Conservation (phyloP, 2,329 filamentous ascomycete species). For the Ophioceras dolichostomum region DNA sequence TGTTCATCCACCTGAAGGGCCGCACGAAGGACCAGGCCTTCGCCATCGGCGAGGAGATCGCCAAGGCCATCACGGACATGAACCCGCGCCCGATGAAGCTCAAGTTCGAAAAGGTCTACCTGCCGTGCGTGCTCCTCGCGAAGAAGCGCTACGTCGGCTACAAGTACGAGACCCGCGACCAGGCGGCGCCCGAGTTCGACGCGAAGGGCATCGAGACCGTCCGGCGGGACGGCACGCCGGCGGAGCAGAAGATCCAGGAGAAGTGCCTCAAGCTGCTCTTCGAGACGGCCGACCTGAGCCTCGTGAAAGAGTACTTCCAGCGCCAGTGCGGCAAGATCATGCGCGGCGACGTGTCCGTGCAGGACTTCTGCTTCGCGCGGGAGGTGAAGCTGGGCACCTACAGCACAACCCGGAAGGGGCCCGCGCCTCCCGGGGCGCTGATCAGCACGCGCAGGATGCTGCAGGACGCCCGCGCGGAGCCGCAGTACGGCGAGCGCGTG, state of each 20-base stretch:
- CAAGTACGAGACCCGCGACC: constrained; percentile 74
- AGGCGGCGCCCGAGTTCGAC: constrained; percentile 78
- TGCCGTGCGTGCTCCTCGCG: constrained; percentile 83
- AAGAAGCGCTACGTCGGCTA: constrained; percentile 99
- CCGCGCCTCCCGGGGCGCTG: constrained; percentile 73
- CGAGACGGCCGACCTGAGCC: constrained; percentile 75
- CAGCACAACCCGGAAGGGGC: constrained; percentile 47
- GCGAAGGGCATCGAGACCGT: constrained; percentile 98
- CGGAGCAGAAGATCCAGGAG: constrained; percentile 94
- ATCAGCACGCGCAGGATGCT: constrained; percentile 82
- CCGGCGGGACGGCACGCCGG: constrained; percentile 83
- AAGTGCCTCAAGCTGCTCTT: constrained; percentile 83
- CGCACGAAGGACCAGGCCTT: constrained; percentile 83
- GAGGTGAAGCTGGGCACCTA: constrained; percentile 90
- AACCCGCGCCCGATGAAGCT: constrained; percentile 90
- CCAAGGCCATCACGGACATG: constrained; percentile 71
- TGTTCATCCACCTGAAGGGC: constrained; percentile 84
- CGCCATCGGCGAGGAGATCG: constrained; percentile 83
- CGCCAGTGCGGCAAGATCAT: constrained; percentile 86
- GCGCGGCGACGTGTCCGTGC: constrained; percentile 73
- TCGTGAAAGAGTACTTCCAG: constrained; percentile 85
- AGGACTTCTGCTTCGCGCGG: constrained; percentile 91
- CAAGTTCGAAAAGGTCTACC: constrained; percentile 98
- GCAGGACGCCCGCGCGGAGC: constrained; percentile 72
- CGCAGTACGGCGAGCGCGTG: constrained; percentile 89